A percentile compares a stretch with the other conserved stretches of the same genome.
Evolutionary conservation across 2,329 filamentous ascomycete species (phyloP).

Genomic region (Fusarium devonianum): DNA sequence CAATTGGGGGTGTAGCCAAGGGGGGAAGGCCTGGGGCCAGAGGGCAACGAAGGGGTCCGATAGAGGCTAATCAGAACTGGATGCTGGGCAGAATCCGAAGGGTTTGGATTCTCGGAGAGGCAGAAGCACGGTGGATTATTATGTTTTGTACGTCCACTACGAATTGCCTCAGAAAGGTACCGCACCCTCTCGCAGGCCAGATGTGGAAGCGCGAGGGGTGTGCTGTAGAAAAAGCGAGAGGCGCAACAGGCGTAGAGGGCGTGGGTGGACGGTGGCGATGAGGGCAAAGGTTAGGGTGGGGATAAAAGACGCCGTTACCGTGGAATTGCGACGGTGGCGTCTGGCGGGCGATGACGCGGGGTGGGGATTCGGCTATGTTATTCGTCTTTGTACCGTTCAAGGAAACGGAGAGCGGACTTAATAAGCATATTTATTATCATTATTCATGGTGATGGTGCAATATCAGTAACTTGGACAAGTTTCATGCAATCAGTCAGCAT

Average conservation of each 20-base stretch:
- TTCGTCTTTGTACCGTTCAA: background rate
- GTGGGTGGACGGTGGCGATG: constrained; percentile 25
- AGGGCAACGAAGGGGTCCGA: constrained; percentile 10
- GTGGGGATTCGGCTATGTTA: constrained; percentile 12
- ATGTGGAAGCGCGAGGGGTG: too few species aligned
- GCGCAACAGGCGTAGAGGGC: constrained; percentile 15
- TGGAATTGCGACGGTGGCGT: constrained; percentile 36
- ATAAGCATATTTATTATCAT: background rate
- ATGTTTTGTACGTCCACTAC: background rate
- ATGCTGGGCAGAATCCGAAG: constrained; percentile 4
- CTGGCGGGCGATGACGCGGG: constrained; percentile 35
- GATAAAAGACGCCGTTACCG: constrained; percentile 25
- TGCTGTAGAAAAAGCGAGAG: constrained; percentile 6
- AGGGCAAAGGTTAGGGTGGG: constrained; percentile 7
- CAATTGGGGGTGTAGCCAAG: constrained; percentile 7
- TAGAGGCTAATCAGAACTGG: constrained; percentile 17
- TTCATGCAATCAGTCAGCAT: too few species aligned
- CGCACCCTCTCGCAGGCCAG: background rate
- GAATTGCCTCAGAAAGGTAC: background rate
- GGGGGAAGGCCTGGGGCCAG: constrained; percentile 22
- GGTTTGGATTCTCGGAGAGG: too few species aligned
- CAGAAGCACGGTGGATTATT: background rate
- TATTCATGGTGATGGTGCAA: too few species aligned
- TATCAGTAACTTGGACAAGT: too few species aligned
- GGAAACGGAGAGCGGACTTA: too few species aligned